A percentile compares a stretch with the other conserved stretches of the same genome.
Conservation (phyloP, 805 yeast species). For the Candida palmyrensis region DNA sequence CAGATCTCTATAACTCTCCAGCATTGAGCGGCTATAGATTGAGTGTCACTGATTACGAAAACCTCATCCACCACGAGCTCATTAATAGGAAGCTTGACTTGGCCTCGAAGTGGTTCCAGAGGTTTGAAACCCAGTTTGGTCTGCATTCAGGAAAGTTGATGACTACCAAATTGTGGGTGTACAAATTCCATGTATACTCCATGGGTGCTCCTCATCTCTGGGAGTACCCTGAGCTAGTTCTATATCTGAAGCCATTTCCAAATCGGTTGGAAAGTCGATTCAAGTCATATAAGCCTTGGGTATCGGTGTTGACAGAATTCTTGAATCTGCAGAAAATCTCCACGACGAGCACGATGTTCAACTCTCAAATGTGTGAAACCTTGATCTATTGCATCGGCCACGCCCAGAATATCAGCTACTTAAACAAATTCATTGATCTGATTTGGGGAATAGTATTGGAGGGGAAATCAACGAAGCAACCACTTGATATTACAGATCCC, state of each 20-base stretch:
- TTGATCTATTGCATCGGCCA: conserved; percentile 32
- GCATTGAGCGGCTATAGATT: conserved; percentile 13
- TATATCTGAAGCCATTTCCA: neutral
- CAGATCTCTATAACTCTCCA: conserved; percentile 11
- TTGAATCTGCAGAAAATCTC: neutral
- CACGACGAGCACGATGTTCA: conserved; percentile 8
- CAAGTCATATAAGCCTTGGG: neutral
- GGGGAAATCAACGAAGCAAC: conserved; percentile 14
- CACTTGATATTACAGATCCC: conserved; percentile 12
- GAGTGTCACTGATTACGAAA: conserved; percentile 29
- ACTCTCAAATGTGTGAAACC: conserved; percentile 17
- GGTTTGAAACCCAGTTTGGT: conserved; percentile 15
- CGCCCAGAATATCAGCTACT: conserved; percentile 11
- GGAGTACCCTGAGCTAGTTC: conserved; percentile 12
- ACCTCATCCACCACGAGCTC: conserved; percentile 30
- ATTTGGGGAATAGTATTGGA: conserved; percentile 26
- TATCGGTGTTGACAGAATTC: conserved; percentile 2
- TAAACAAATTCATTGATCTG: conserved; percentile 19
- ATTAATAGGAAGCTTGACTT: conserved; percentile 33
- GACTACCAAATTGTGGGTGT: conserved; percentile 30
- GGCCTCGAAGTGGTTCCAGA: conserved; percentile 35
- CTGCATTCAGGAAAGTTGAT: neutral
- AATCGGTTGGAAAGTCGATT: conserved; percentile 8
- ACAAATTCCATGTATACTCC: conserved; percentile 24
- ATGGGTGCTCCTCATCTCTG: conserved; percentile 31